phyloP scores from a whole-genome alignment of 768 basidiomycete genomes.

The Dentipellis fragilis region DNA sequence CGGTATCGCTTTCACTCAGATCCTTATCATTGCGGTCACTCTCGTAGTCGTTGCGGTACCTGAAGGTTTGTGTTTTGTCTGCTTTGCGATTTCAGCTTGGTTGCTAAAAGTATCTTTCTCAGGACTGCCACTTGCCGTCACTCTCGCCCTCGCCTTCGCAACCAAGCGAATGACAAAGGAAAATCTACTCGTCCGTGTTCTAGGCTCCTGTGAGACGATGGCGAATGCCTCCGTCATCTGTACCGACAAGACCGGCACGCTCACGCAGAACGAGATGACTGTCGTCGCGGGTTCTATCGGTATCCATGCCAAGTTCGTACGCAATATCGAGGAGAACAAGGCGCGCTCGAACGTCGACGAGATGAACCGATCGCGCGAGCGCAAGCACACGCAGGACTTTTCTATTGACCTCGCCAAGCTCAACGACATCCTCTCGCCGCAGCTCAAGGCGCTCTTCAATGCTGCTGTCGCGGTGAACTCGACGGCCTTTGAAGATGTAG shows the following conservation, averaged over 20 bases:
- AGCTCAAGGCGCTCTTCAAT: conserved; percentile 63
- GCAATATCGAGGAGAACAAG: conserved; percentile 60
- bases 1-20: conserved; percentile 84
- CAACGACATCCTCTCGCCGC: conserved; percentile 48
- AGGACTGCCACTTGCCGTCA: conserved; percentile 93
- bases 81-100: too few relatives aligned
- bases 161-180: conserved; percentile 97
- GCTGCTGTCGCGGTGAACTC: conserved; percentile 85
- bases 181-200: conserved; percentile 89
- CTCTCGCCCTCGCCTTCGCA: conserved; percentile 91
- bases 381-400: conserved; percentile 62
- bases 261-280: conserved; percentile 92
- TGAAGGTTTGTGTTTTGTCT: conserved; percentile 40
- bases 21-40: conserved; percentile 91
- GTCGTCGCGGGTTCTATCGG: conserved; percentile 95
- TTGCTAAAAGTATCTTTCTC: conserved; percentile 2
- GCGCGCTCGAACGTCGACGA: conserved; percentile 65
- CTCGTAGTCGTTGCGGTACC: conserved; percentile 83
- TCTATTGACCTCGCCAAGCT: conserved; percentile 74
- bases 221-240: conserved; percentile 94
- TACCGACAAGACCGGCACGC: conserved; percentile 94
- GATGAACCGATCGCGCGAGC: conserved; percentile 20
- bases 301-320: conserved; percentile 90
- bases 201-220: conserved; percentile 98
- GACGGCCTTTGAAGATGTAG: conserved; percentile 83